phyloP scores from a whole-genome alignment of 441 rosid species.

The Arabidopsis lyrata region DNA sequence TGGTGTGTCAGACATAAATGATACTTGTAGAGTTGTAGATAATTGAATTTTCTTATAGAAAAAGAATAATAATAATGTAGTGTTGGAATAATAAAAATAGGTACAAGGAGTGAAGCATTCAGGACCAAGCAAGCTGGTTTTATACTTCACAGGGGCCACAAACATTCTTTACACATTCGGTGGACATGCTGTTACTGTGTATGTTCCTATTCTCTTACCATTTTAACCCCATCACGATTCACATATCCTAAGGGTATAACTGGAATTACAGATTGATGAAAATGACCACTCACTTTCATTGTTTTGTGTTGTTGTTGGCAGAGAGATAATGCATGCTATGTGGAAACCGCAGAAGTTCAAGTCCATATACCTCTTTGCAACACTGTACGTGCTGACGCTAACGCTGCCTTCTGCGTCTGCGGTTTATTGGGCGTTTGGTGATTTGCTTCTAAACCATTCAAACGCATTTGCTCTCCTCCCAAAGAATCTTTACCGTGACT shows the following conservation, averaged over 20 bases:
- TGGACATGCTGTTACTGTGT: slow-evolving; percentile 83
- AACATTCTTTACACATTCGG: slow-evolving; percentile 85
- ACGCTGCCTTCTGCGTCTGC: slow-evolving; percentile 75
- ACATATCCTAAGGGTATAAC: slow-evolving; percentile 11
- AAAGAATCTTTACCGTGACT: slow-evolving; percentile 56
- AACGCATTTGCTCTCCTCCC: slow-evolving; percentile 75
- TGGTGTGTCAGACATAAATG: slow-evolving; percentile 36
- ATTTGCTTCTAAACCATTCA: slow-evolving; percentile 71
- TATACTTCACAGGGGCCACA: slow-evolving; percentile 82
- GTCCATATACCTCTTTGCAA: slow-evolving; percentile 66
- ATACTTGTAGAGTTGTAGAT: slow-evolving; percentile 32
- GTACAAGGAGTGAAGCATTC: slow-evolving; percentile 71
- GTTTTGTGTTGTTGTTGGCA: slow-evolving; percentile 38
- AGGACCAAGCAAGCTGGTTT: slow-evolving; percentile 66
- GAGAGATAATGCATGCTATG: slow-evolving; percentile 83
- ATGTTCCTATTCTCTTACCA: slow-evolving; percentile 48
- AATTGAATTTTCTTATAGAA: neutral
- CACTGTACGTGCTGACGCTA: slow-evolving; percentile 66
- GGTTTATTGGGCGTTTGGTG: slow-evolving; percentile 80
- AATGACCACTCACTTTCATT: slow-evolving; percentile 33
- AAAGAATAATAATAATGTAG: neutral
- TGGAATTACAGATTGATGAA: slow-evolving; percentile 21
- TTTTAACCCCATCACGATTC: slow-evolving; percentile 42
- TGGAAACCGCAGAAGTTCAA: slow-evolving; percentile 84
- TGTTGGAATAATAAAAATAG: slow-evolving; percentile 40